These are phyloP conservation scores for Gossypium stocksii DNA, from an alignment of 345 rosid species.

Conservation along the genomic window DNA sequence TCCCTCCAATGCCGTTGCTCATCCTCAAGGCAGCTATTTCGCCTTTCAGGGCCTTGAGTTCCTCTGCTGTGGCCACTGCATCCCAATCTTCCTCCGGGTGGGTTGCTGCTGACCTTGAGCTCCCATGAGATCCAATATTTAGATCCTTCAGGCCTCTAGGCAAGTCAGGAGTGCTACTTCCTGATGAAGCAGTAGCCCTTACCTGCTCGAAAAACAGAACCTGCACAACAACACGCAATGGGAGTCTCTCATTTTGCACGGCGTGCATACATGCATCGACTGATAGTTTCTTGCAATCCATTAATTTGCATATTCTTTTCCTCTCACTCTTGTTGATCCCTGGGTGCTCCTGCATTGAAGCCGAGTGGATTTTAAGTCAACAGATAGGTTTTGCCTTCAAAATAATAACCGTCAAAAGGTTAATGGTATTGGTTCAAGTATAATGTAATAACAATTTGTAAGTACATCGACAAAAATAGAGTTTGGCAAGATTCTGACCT, in stretches of 20 bases:
- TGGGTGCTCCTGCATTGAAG: constrained; percentile 57
- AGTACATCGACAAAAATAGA: not conserved
- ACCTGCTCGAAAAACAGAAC: constrained; percentile 84
- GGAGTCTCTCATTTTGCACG: constrained; percentile 81
- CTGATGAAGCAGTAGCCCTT: constrained; percentile 63
- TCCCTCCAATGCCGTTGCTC: constrained; percentile 30
- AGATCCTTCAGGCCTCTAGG: constrained; percentile 53
- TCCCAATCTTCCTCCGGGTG: constrained; percentile 87
- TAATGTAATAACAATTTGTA: not conserved
- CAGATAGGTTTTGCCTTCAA: not conserved
- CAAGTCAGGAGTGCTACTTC: constrained; percentile 78
- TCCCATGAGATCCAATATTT: constrained; percentile 46
- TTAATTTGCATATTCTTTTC: constrained; percentile 74
- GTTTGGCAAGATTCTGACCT: constrained; percentile 36
- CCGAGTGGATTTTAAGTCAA: not conserved
- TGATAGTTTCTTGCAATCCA: constrained; percentile 87
- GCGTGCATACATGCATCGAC: constrained; percentile 83
- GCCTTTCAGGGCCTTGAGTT: constrained; percentile 58
- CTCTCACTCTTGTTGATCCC: constrained; percentile 73
- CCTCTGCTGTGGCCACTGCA: constrained; percentile 61
- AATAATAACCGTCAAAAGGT: not conserved
- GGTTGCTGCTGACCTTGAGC: constrained; percentile 66
- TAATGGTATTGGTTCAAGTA: not conserved
- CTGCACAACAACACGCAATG: constrained; percentile 71
- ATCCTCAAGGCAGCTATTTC: constrained; percentile 61